A percentile compares a stretch with the other conserved stretches of the same genome.
phyloP scores from a whole-genome alignment of 2,329 filamentous ascomycete species.

The Pestalotiopsis sp. region DNA sequence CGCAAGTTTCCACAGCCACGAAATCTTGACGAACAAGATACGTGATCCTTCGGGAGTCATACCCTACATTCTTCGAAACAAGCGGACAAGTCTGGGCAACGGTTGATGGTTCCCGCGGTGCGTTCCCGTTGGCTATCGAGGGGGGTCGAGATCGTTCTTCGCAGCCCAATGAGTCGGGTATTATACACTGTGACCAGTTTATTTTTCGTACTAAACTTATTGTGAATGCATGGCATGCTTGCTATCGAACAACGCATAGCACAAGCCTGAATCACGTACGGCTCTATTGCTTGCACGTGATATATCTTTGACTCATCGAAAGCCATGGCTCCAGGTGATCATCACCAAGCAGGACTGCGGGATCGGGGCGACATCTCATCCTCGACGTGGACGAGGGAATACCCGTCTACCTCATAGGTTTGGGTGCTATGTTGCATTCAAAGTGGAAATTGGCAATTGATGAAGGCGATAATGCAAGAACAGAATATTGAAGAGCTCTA shows the following conservation, averaged over 20 bases:
- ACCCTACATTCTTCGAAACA: neutral
- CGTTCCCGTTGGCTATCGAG: neutral
- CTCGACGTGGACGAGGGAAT: neutral
- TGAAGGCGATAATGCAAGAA: neutral
- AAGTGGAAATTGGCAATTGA: neutral
- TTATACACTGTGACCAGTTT: neutral
- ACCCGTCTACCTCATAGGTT: neutral
- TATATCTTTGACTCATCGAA: neutral
- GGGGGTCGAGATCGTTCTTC: neutral
- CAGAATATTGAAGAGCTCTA: neutral
- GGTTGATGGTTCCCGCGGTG: neutral
- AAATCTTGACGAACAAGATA: neutral
- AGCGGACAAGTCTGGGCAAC: neutral
- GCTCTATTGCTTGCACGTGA: neutral
- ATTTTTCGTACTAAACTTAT: neutral
- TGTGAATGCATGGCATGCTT: constrained; percentile 1
- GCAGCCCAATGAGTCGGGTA: neutral
- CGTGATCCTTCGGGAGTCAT: neutral
- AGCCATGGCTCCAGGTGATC: neutral
- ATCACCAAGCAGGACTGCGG: neutral
- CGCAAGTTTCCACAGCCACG: neutral
- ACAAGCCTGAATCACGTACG: neutral
- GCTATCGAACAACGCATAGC: constrained; percentile 6
- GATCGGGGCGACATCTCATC: neutral
- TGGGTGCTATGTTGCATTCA: neutral